These are phyloP conservation scores for Alloteropsis angusta DNA, from an alignment of 202 grass and related monocot genomes.

Conservation along the genomic window DNA sequence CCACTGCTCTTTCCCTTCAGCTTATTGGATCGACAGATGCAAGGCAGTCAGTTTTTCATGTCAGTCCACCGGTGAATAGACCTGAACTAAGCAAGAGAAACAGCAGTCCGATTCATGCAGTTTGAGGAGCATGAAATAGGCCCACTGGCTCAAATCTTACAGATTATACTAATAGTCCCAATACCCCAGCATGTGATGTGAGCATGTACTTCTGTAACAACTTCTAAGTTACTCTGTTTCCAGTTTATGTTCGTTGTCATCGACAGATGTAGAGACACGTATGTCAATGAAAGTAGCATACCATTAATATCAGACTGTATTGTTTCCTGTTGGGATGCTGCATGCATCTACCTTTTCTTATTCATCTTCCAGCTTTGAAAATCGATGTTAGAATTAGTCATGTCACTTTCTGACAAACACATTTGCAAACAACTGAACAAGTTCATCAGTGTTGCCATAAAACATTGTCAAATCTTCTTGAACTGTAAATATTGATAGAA, in stretches of 20 bases:
- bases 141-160: not conserved
- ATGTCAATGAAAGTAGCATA: constrained; percentile 11
- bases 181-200: constrained; percentile 15
- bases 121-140: constrained; percentile 37
- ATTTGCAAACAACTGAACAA: not conserved
- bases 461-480: not conserved
- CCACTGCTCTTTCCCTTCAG: constrained; percentile 60
- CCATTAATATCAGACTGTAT: not conserved
- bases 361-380: not conserved
- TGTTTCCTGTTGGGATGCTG: not conserved
- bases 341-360: not conserved
- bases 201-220: constrained; percentile 26
- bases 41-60: constrained; percentile 70
- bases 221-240: constrained; percentile 28
- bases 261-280: constrained; percentile 20
- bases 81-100: constrained; percentile 66
- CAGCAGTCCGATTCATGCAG: constrained; percentile 64
- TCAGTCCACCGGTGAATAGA: constrained; percentile 35
- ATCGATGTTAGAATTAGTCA: not conserved
- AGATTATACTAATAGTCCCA: not conserved
- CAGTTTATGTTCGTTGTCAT: constrained; percentile 12
- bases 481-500: not conserved
- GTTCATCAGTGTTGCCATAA: not conserved
- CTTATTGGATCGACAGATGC: constrained; percentile 43
- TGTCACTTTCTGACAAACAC: not conserved